phyloP scores from a whole-genome alignment of 2,329 filamentous ascomycete species.

The Cadophora gregata region DNA sequence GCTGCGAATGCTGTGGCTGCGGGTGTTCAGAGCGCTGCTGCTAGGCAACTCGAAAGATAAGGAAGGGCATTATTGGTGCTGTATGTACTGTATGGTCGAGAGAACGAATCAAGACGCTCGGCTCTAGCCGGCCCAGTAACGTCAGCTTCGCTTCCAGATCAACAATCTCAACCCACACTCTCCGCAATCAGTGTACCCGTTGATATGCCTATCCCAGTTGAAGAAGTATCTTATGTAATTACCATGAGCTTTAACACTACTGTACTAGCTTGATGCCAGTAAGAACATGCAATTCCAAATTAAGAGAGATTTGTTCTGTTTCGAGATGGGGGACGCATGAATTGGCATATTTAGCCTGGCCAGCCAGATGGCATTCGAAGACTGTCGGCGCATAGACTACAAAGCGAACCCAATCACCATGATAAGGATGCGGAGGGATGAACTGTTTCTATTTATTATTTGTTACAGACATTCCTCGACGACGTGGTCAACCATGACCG shows the following conservation, averaged over 20 bases:
- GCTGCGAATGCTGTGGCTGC: conserved; percentile 36
- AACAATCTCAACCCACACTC: background rate
- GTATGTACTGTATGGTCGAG: too few relatives aligned
- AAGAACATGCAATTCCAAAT: background rate
- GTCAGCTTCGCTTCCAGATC: background rate
- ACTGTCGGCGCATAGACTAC: conserved; percentile 12
- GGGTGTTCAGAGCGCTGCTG: conserved; percentile 35
- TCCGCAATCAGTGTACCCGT: background rate
- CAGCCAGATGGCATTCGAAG: conserved; percentile 11
- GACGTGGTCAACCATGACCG: background rate
- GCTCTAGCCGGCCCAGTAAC: background rate
- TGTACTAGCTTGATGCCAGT: conserved; percentile 4
- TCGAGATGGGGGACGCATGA: conserved; percentile 12
- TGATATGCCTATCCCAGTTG: background rate
- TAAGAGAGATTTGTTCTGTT: conserved; percentile 10
- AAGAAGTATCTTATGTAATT: background rate
- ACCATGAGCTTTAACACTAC: background rate
- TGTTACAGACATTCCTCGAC: background rate
- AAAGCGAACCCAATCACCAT: conserved; percentile 6
- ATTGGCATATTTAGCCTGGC: conserved; percentile 8
- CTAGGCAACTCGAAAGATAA: conserved; percentile 16
- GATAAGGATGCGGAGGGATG: background rate
- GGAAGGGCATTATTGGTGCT: background rate
- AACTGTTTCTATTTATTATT: background rate
- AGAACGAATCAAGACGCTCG: background rate